Percentiles rank a stretch among this genome's conserved stretches.
phyloP scores from a whole-genome alignment of 139 green algal species.

The Tetradesmus obliquus region DNA sequence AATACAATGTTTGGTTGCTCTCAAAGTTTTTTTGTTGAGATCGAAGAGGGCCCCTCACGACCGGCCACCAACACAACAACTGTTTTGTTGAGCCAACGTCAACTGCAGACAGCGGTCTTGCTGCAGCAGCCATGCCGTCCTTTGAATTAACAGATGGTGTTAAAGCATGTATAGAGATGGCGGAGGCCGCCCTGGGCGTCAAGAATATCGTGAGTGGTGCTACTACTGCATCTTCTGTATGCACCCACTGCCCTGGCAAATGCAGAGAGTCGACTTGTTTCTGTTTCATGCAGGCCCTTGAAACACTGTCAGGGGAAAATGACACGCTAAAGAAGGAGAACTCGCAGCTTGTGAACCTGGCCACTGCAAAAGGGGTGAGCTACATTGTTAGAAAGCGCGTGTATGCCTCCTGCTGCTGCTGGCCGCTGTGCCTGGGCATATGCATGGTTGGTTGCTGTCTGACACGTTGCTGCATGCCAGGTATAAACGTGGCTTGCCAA shows the following conservation, averaged over 20 bases:
- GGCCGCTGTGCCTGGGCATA: not conserved
- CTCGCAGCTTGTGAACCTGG: slow-evolving; percentile 5
- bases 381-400: not conserved
- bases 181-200: not conserved
- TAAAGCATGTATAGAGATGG: slow-evolving; percentile 12
- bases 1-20: too few relatives aligned
- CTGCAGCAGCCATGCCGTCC: not conserved
- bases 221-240: not conserved
- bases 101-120: not conserved
- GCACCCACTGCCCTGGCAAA: not conserved
- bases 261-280: not conserved
- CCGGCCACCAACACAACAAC: not conserved
- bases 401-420: not conserved
- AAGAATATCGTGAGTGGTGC: slow-evolving; percentile 3
- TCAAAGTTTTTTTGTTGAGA: not conserved
- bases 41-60: not conserved
- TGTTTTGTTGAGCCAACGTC: not conserved
- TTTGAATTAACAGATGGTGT: not conserved
- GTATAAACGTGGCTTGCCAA: too few relatives aligned
- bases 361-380: slow-evolving; percentile 34
- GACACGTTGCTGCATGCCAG: not conserved
- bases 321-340: slow-evolving; percentile 2
- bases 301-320: not conserved
- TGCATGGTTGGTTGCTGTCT: not conserved
- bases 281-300: slow-evolving; percentile 1